Percentiles rank a stretch among this genome's conserved stretches.
Conservation (phyloP, 257 asterid genomes). For the Asclepias syriaca region DNA sequence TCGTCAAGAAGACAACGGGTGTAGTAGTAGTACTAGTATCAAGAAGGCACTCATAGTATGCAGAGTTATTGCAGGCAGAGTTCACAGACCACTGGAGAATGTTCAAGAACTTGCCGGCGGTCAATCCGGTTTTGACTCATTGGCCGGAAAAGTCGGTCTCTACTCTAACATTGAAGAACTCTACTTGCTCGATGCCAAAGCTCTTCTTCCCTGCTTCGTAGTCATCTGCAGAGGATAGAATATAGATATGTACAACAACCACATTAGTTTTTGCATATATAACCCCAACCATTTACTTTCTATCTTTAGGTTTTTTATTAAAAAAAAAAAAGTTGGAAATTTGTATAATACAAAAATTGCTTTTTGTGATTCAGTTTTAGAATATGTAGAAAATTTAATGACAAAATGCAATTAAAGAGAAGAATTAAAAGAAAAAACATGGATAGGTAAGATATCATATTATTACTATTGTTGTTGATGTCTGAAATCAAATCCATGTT, state of each 20-base stretch:
- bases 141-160: slow-evolving; percentile 79
- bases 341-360: neutral
- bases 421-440: too few species aligned
- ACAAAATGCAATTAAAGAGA: too few species aligned
- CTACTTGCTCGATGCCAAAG: slow-evolving; percentile 69
- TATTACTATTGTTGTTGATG: too few species aligned
- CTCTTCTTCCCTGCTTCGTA: slow-evolving; percentile 94
- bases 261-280: too few species aligned
- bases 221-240: slow-evolving; percentile 52
- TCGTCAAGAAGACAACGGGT: slow-evolving; percentile 15
- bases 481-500: too few species aligned
- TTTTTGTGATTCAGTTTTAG: neutral
- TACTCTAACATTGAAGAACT: slow-evolving; percentile 80
- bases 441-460: too few species aligned
- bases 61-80: slow-evolving; percentile 94
- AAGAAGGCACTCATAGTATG: slow-evolving; percentile 76
- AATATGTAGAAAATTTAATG: too few species aligned
- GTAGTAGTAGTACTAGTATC: neutral
- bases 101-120: slow-evolving; percentile 61
- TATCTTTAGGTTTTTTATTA: too few species aligned
- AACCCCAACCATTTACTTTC: too few species aligned
- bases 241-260: too few species aligned
- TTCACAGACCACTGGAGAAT: slow-evolving; percentile 77
- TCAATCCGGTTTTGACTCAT: slow-evolving; percentile 78
- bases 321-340: too few species aligned